Conservation (phyloP, 805 yeast species). For the Scheffersomyces stipitis region DNA sequence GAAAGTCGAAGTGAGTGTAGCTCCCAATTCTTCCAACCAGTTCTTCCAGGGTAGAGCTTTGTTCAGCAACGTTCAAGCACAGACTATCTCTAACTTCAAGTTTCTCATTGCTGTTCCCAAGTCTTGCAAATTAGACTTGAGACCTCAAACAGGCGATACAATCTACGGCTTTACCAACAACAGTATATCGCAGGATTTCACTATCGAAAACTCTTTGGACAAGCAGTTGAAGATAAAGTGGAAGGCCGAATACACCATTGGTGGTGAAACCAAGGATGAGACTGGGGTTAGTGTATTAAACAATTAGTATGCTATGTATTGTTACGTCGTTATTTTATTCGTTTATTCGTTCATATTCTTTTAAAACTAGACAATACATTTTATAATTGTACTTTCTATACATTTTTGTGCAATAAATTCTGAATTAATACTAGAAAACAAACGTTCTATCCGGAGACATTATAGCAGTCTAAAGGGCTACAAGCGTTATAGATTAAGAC, state of each 20-base stretch:
- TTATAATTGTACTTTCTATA: too few relatives aligned
- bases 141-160: slow-evolving; percentile 59
- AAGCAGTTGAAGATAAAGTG: slow-evolving; percentile 66
- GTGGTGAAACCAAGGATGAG: slow-evolving; percentile 51
- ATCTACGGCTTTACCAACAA: slow-evolving; percentile 48
- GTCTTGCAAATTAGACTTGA: slow-evolving; percentile 53
- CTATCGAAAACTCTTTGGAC: slow-evolving; percentile 31
- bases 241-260: slow-evolving; percentile 59
- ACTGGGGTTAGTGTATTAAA: slow-evolving; percentile 49
- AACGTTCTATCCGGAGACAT: too few relatives aligned
- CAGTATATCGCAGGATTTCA: slow-evolving; percentile 55
- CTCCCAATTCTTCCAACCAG: slow-evolving; percentile 33
- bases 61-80: slow-evolving; percentile 51
- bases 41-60: slow-evolving; percentile 44
- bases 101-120: slow-evolving; percentile 74
- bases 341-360: too few relatives aligned
- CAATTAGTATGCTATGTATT: not conserved
- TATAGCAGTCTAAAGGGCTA: too few relatives aligned
- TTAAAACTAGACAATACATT: too few relatives aligned
- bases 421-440: too few relatives aligned
- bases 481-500: too few relatives aligned
- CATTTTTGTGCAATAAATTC: too few relatives aligned
- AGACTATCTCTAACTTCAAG: slow-evolving; percentile 50
- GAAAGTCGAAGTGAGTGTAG: slow-evolving; percentile 47
- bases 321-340: not conserved